Percentiles rank a stretch among this genome's conserved stretches.
Evolutionary conservation across 2,329 filamentous ascomycete genomes (phyloP).

Genomic region (Sporothrix luriei): DNA sequence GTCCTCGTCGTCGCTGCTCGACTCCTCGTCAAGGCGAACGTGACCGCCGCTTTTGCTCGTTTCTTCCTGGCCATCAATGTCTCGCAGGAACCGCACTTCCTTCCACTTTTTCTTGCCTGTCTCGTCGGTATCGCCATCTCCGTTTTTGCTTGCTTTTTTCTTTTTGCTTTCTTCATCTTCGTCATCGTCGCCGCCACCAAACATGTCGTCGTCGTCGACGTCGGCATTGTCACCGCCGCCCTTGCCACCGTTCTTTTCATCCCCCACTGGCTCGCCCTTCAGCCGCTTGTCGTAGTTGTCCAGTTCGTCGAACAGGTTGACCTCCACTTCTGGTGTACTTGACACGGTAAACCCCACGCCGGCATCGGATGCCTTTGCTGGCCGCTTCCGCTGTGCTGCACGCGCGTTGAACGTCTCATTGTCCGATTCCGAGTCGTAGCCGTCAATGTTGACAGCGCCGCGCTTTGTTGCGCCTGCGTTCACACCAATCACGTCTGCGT

Average conservation of each 20-base stretch:
- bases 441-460: slow-evolving; percentile 92
- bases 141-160: not conserved
- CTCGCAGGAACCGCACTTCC: slow-evolving; percentile 61
- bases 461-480: slow-evolving; percentile 76
- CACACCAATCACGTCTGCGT: slow-evolving; percentile 89
- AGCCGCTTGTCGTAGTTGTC: slow-evolving; percentile 56
- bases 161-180: slow-evolving; percentile 51
- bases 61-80: slow-evolving; percentile 80
- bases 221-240: slow-evolving; percentile 44
- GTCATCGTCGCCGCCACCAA: slow-evolving; percentile 65
- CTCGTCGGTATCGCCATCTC: slow-evolving; percentile 40
- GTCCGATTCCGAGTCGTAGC: slow-evolving; percentile 91
- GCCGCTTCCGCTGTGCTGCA: slow-evolving; percentile 61
- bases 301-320: slow-evolving; percentile 55
- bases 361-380: slow-evolving; percentile 31
- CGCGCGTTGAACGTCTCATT: slow-evolving; percentile 85
- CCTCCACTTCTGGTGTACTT: slow-evolving; percentile 42
- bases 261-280: slow-evolving; percentile 40
- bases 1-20: slow-evolving; percentile 63
- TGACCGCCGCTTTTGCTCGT: slow-evolving; percentile 37
- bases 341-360: slow-evolving; percentile 22
- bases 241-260: slow-evolving; percentile 38
- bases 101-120: slow-evolving; percentile 61
- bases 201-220: slow-evolving; percentile 79
- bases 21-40: slow-evolving; percentile 21